Evolutionary conservation across 1,139 yeast genomes (phyloP), one percentile per base, ranked within the genome.

Genomic region (Saccharomyces hybrid): DNA sequence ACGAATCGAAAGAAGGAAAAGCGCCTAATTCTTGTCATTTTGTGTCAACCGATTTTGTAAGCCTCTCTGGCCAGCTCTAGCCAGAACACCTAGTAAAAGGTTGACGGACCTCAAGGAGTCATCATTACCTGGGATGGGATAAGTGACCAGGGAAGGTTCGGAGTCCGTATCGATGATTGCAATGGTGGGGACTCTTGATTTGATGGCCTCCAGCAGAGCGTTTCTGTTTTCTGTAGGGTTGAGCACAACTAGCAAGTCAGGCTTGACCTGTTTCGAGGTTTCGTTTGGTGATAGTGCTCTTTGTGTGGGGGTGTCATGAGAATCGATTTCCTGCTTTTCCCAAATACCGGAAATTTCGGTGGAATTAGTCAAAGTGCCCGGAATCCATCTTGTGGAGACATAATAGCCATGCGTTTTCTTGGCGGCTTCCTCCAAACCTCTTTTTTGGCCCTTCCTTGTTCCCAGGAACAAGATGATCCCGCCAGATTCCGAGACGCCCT

Each of bases 61-160:
- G 46, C 99, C 99, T 52, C 77, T 78, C 68, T 86, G 84, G 26
- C 95, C 98, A 14, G 98, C 90, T 66, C 80, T 84, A 26, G 95
- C 84, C 61, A 93, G 77, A 19, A 91, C 84, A 58, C 99, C 97
- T 54, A 83, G 75, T 66, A 93, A 79, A 64, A 93, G 75, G 61
- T 87, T 85, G 3, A 86, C 82, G 13, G 95, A 81, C 69, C 99
- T 81, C 56, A 83, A 75, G 14, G 95, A 86, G 69, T 91, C 98
- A 70, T 93, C 98, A 67, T 93, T 93, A 59, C 95, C 95, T 27
- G 99, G 98, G 62, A 93, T 88, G 51, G 98, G 95, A 70, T 93
- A 93, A 1, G 97, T 88, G 55, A 93, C 86, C 62, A 86, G 74
- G 7, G 89, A 81, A 16, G 98, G 96, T 68, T 93, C 97, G 72